phyloP scores from a whole-genome alignment of 108 stramenopile species.

The Cylindrotheca fusiformis region DNA sequence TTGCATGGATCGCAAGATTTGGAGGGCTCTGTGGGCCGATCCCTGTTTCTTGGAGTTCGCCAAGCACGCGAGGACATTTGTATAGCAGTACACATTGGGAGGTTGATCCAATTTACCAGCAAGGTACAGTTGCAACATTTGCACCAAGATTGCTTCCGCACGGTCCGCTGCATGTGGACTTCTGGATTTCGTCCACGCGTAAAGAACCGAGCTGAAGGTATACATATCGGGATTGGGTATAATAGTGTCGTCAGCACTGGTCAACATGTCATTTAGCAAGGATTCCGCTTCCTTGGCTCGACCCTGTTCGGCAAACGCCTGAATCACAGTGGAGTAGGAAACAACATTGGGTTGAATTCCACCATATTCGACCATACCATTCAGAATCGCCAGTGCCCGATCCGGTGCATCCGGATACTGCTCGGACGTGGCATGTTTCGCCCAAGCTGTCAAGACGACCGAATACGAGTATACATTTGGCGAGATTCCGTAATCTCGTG shows the following conservation, averaged over 20 bases:
- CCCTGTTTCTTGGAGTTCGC: slow-evolving; percentile 16
- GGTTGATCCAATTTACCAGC: slow-evolving; percentile 11
- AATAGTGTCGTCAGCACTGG: slow-evolving; percentile 30
- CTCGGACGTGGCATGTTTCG: slow-evolving; percentile 9
- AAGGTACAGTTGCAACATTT: slow-evolving; percentile 22
- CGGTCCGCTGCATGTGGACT: slow-evolving; percentile 14
- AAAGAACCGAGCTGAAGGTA: slow-evolving; percentile 65
- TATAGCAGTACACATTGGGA: slow-evolving; percentile 64
- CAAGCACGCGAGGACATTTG: slow-evolving; percentile 61
- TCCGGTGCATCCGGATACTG: slow-evolving; percentile 11
- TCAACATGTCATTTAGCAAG: slow-evolving; percentile 34
- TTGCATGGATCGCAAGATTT: slow-evolving; percentile 38
- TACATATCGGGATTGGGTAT: slow-evolving; percentile 50
- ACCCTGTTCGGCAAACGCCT: slow-evolving; percentile 45
- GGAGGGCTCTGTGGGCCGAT: slow-evolving; percentile 26
- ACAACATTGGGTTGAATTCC: slow-evolving; percentile 20
- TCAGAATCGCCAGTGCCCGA: slow-evolving; percentile 8
- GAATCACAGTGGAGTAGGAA: slow-evolving; percentile 47
- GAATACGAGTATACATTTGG: slow-evolving; percentile 57
- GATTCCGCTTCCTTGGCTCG: slow-evolving; percentile 36
- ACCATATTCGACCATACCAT: slow-evolving; percentile 3
- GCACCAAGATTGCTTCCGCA: slow-evolving; percentile 29
- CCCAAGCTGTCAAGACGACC: slow-evolving; percentile 69
- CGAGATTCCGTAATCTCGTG: slow-evolving; percentile 34
- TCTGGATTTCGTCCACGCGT: slow-evolving; percentile 52